phyloP scores from a whole-genome alignment of 208 protist genomes.

The Leishmania tarentolae region DNA sequence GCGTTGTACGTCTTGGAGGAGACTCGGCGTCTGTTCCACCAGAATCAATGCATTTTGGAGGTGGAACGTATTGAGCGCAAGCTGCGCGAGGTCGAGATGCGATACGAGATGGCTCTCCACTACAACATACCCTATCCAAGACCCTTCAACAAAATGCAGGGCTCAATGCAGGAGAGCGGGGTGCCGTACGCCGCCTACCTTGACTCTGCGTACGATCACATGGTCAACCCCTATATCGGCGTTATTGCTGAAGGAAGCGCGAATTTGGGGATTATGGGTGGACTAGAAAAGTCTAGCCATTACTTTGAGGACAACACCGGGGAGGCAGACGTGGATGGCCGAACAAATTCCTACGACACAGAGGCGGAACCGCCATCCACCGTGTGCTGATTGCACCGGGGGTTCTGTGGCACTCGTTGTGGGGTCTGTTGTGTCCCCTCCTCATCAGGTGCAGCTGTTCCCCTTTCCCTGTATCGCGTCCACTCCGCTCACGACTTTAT shows the following conservation, averaged over 20 bases:
- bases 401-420: not conserved
- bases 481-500: not conserved
- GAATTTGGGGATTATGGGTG: slow-evolving; percentile 75
- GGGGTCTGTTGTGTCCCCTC: not conserved
- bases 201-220: slow-evolving; percentile 85
- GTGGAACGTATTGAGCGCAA: slow-evolving; percentile 70
- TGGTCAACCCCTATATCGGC: slow-evolving; percentile 68
- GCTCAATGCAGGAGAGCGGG: slow-evolving; percentile 76
- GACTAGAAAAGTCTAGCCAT: slow-evolving; percentile 31
- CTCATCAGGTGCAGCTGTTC: not conserved
- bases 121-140: slow-evolving; percentile 89
- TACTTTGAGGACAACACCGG: slow-evolving; percentile 62
- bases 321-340: slow-evolving; percentile 51
- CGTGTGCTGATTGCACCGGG: slow-evolving; percentile 2
- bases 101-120: slow-evolving; percentile 85
- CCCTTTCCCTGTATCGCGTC: not conserved
- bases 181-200: slow-evolving; percentile 84
- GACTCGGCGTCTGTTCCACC: slow-evolving; percentile 72
- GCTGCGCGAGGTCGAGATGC: slow-evolving; percentile 89
- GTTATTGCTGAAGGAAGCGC: slow-evolving; percentile 68
- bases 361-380: slow-evolving; percentile 36
- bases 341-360: slow-evolving; percentile 40
- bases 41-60: slow-evolving; percentile 67
- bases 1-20: slow-evolving; percentile 88
- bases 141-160: slow-evolving; percentile 79